These are phyloP conservation scores for Cyanodermella asteris DNA, from an alignment of 2,329 filamentous ascomycete genomes.

Conservation along the genomic window DNA sequence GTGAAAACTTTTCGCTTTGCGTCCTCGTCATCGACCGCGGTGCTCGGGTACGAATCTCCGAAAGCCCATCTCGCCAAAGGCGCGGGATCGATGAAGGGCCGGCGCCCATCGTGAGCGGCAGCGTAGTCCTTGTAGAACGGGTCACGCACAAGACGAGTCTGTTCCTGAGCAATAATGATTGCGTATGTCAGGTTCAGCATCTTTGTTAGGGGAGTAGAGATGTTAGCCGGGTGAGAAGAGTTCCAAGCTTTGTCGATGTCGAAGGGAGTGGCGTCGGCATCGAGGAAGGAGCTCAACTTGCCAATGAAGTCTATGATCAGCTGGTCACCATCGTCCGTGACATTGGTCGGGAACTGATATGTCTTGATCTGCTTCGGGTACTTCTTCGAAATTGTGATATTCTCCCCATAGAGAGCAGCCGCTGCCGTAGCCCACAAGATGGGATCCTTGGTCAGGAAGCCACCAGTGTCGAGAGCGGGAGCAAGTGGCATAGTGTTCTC, in stretches of 20 bases:
- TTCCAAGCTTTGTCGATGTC: constrained; percentile 10
- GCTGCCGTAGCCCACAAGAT: constrained; percentile 5
- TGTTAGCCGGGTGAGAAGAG: constrained; percentile 6
- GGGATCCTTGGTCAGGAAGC: constrained; percentile 5
- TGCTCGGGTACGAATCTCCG: constrained; percentile 5
- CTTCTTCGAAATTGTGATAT: constrained; percentile 4
- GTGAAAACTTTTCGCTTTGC: constrained; percentile 6
- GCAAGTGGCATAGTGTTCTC: constrained; percentile 7
- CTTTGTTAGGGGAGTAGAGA: constrained; percentile 1
- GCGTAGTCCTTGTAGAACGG: constrained; percentile 6
- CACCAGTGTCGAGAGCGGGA: constrained; percentile 6
- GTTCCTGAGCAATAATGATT: constrained; percentile 7
- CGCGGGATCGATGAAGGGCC: constrained; percentile 6
- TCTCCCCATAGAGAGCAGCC: constrained; percentile 5
- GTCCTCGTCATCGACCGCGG: constrained; percentile 4
- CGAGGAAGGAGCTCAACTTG: constrained; percentile 5
- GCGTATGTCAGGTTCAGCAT: constrained; percentile 7
- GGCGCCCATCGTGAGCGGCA: constrained; percentile 6
- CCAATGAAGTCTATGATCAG: constrained; percentile 4
- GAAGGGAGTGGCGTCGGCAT: constrained; percentile 4
- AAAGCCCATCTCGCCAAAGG: constrained; percentile 7
- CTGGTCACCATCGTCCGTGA: constrained; percentile 2
- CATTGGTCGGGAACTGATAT: constrained; percentile 5
- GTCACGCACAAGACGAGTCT: constrained; percentile 6
- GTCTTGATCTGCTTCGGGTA: constrained; percentile 7